Conservation (phyloP, 2,329 filamentous ascomycete species). For the Fusarium tuaranense region DNA sequence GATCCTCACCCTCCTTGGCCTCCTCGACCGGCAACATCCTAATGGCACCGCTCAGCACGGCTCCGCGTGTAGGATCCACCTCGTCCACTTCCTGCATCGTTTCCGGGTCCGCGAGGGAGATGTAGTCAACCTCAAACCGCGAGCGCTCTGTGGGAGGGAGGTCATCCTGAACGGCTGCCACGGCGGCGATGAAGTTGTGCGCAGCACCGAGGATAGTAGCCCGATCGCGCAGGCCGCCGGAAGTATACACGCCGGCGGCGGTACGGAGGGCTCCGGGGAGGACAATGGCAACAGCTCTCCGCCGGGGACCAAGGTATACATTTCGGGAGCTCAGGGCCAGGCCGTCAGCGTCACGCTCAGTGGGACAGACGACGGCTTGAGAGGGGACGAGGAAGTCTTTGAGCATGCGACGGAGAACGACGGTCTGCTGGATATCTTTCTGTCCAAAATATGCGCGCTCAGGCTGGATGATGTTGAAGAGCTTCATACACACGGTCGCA, state of each 20-base stretch:
- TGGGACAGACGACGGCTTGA: constrained; percentile 79
- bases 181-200: constrained; percentile 65
- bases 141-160: constrained; percentile 72
- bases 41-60: constrained; percentile 88
- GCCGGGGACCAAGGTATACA: constrained; percentile 85
- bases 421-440: constrained; percentile 97
- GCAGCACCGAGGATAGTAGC: constrained; percentile 80
- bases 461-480: constrained; percentile 64
- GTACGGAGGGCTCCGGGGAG: constrained; percentile 76
- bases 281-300: constrained; percentile 79
- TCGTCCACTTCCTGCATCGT: constrained; percentile 81
- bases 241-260: constrained; percentile 75
- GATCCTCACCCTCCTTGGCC: constrained; percentile 75
- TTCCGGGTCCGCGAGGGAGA: constrained; percentile 88
- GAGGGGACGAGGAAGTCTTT: constrained; percentile 86
- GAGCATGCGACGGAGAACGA: constrained; percentile 88
- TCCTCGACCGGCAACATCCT: constrained; percentile 88
- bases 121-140: constrained; percentile 87
- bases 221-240: constrained; percentile 63
- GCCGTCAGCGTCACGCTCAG: constrained; percentile 82
- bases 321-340: constrained; percentile 94
- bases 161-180: constrained; percentile 70
- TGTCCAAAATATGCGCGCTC: constrained; percentile 92
- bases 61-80: constrained; percentile 78
- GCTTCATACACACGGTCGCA: constrained; percentile 94